phyloP scores from a whole-genome alignment of 1,139 yeast genomes.

The Pichiaceae sp. region DNA sequence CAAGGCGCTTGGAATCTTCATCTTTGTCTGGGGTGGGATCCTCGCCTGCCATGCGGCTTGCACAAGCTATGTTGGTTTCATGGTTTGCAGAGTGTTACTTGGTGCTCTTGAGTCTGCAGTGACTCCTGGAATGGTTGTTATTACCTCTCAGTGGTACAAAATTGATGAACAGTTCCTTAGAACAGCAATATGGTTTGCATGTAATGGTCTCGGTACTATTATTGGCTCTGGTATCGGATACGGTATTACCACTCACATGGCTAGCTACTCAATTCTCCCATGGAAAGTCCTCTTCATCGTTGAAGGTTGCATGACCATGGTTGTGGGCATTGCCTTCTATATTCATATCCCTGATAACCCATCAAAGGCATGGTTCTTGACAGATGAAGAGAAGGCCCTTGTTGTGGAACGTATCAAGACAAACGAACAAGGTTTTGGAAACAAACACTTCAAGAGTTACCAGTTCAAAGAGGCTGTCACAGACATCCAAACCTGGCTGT shows the following conservation, averaged over 20 bases:
- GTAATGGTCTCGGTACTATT: conserved; percentile 41
- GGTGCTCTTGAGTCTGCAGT: conserved; percentile 39
- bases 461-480: conserved; percentile 36
- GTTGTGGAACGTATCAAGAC: conserved; percentile 27
- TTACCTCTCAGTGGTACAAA: conserved; percentile 46
- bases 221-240: conserved; percentile 40
- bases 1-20: conserved; percentile 27
- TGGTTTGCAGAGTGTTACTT: conserved; percentile 33
- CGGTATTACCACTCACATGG: conserved; percentile 26
- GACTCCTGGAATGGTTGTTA: conserved; percentile 41
- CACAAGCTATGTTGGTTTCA: conserved; percentile 28
- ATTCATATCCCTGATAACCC: conserved; percentile 31
- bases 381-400: conserved; percentile 25
- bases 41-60: conserved; percentile 33
- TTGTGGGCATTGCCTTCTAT: conserved; percentile 31
- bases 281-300: conserved; percentile 41
- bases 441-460: conserved; percentile 28
- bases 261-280: conserved; percentile 22
- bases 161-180: conserved; percentile 38
- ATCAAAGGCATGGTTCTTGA: conserved; percentile 33
- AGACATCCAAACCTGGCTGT: conserved; percentile 33
- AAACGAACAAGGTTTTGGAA: conserved; percentile 37
- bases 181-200: conserved; percentile 37
- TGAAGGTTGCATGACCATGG: conserved; percentile 39
- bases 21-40: conserved; percentile 38